Evolutionary conservation across 2,329 filamentous ascomycete genomes (phyloP).

Genomic region (Paracoccidioides lutzii): DNA sequence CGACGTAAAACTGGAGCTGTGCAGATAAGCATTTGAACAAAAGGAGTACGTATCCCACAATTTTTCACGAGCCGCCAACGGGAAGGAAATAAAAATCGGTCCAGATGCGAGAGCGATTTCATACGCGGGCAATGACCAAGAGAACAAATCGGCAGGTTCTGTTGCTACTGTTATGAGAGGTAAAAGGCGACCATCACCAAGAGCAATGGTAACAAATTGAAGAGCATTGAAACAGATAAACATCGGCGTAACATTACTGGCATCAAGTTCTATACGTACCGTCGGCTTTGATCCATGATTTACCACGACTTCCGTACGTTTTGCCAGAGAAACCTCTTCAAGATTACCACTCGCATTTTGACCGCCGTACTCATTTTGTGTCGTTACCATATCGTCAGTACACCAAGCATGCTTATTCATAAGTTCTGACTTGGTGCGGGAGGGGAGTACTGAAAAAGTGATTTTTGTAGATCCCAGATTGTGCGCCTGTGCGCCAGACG

Average conservation of each 20-base stretch:
- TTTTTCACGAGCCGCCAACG: not conserved
- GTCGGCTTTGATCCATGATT: not conserved
- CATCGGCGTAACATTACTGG: not conserved
- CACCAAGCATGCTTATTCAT: not conserved
- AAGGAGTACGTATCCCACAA: not conserved
- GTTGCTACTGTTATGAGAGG: too few species aligned
- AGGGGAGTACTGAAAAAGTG: not conserved
- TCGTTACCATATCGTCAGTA: not conserved
- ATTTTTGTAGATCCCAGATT: not conserved
- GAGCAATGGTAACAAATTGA: not conserved
- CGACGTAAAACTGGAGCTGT: conserved; percentile 3
- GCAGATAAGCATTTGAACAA: conserved; percentile 3
- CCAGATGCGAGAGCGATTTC: too few species aligned
- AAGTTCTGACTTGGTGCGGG: not conserved
- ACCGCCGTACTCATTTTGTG: not conserved
- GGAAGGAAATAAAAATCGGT: not conserved
- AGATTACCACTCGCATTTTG: not conserved
- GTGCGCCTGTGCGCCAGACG: not conserved
- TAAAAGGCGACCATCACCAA: too few species aligned
- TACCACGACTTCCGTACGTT: not conserved
- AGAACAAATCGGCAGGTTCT: too few species aligned
- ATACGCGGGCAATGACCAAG: too few species aligned
- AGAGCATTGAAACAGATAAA: not conserved
- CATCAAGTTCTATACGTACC: not conserved
- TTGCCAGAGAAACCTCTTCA: not conserved